Evolutionary conservation across 1,139 yeast genomes (phyloP).

Genomic region (Meyerozyma athensensis): DNA sequence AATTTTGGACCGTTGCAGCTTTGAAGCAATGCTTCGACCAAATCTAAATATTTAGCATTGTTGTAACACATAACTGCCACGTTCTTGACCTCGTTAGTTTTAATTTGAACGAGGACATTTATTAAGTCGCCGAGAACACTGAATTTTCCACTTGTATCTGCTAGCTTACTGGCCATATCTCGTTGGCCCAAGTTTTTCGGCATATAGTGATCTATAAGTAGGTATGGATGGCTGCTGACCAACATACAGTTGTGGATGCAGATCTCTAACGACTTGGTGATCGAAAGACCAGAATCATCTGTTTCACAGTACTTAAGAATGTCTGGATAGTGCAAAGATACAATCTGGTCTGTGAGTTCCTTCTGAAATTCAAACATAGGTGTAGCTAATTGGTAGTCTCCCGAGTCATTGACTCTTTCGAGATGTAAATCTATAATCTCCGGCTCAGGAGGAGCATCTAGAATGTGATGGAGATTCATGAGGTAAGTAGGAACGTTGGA

Average conservation of each 20-base stretch:
- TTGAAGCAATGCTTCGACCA: conserved; percentile 68
- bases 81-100: conserved; percentile 38
- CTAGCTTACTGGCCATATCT: conserved; percentile 71
- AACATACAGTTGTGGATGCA: conserved; percentile 71
- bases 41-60: conserved; percentile 52
- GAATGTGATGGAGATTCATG: conserved; percentile 73
- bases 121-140: conserved; percentile 59
- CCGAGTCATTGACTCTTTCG: conserved; percentile 38
- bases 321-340: conserved; percentile 86
- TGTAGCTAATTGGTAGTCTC: conserved; percentile 78
- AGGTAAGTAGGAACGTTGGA: background rate
- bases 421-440: conserved; percentile 56
- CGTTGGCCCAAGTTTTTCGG: conserved; percentile 76
- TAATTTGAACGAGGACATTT: conserved; percentile 39
- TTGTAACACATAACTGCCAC: conserved; percentile 37
- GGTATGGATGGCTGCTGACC: conserved; percentile 85
- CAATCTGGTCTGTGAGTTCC: conserved; percentile 88
- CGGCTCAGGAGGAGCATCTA: conserved; percentile 86
- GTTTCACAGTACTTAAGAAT: conserved; percentile 83
- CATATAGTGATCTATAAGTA: conserved; percentile 77
- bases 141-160: conserved; percentile 86
- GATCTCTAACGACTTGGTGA: conserved; percentile 64
- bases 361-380: conserved; percentile 87
- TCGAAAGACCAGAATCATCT: conserved; percentile 49
- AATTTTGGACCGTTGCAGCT: conserved; percentile 58